A percentile compares a stretch with the other conserved stretches of the same genome.
These are phyloP conservation scores for Leucogyrophana mollusca DNA, from an alignment of 768 basidiomycete genomes.

Conservation along the genomic window DNA sequence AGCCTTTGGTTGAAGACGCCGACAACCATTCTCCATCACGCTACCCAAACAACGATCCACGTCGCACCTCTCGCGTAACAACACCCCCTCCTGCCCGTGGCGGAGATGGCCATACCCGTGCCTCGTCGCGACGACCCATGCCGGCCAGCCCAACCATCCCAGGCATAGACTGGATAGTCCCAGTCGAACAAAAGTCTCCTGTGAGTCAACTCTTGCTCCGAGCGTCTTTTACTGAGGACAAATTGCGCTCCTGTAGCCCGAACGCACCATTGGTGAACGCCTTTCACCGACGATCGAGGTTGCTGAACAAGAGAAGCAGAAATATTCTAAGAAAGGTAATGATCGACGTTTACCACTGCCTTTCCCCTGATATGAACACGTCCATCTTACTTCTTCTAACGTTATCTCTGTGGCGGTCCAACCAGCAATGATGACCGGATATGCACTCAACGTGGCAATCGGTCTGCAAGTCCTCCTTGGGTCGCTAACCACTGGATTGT, in stretches of 20 bases:
- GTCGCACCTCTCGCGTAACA: not conserved
- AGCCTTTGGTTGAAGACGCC: too few relatives aligned
- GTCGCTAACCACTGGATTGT: conserved; percentile 25
- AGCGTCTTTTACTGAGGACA: not conserved
- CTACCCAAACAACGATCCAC: too few relatives aligned
- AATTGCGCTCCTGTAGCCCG: not conserved
- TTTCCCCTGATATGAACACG: not conserved
- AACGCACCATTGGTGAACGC: conserved; percentile 41
- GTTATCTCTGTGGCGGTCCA: not conserved
- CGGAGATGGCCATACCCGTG: not conserved
- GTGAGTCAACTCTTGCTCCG: not conserved
- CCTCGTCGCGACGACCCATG: not conserved
- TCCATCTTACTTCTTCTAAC: not conserved
- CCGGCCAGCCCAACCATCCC: conserved; percentile 5
- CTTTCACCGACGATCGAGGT: conserved; percentile 46
- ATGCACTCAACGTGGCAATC: conserved; percentile 21
- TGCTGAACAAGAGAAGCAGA: conserved; percentile 42
- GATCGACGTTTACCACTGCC: not conserved
- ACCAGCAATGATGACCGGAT: conserved; percentile 12
- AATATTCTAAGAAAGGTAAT: conserved; percentile 43
- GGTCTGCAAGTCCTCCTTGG: conserved; percentile 25
- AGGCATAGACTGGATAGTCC: conserved; percentile 40
- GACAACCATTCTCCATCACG: too few relatives aligned
- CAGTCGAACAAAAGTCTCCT: conserved; percentile 26
- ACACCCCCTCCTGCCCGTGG: not conserved